Base-by-base conservation (phyloP, 2,329 filamentous ascomycete species). In the Clonostachys solani region DNA sequence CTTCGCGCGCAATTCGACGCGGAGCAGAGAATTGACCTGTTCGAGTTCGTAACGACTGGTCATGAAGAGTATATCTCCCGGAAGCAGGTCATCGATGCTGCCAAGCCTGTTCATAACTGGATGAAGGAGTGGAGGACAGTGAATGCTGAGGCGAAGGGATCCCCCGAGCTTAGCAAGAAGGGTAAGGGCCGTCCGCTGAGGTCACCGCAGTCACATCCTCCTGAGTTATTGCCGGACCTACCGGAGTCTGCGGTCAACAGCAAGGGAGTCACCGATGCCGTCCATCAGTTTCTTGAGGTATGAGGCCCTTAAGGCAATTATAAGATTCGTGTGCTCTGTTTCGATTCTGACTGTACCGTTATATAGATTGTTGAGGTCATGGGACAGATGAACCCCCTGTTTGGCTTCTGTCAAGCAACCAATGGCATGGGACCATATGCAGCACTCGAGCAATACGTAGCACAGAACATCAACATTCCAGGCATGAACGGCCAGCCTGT, bases 61-160 rank as follows among this genome's bases (percentile, higher is more conserved):
- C 87, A 95, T 58, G 88, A 92, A 55, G 92, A 97, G 66, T 96
- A 87, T 58, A 73, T 97, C 42, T 85, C 91, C 18, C 82, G 89
- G 46, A 80, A 75, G 50, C 75, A 75, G 53, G 78, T 83, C 9
- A 77, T 85, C 37, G 72, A 83, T 41, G 78, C 79, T 7, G 81
- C 81, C 13, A 77, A 78, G 55, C 82, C 82, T 3, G 69, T 77
- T 23, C 82, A 85, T 53, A 73, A 75, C 51, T 86, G 82, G 82
- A 71, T 78, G 55, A 85, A 85, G 65, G 81, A 85, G 19, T 86
- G 82, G 81, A 72, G 74, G 50, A 78, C 71, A 56, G 62, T 80
- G 40, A 86, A 86, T 61, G 61, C 70, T 2, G 80, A 84, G 53
- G 66, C 63, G 45, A 84, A 82, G 59, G 65, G 73, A 49, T 86